Evolutionary conservation across 257 asterid species (phyloP).

Genomic region (Fraxinus cuspidata): DNA sequence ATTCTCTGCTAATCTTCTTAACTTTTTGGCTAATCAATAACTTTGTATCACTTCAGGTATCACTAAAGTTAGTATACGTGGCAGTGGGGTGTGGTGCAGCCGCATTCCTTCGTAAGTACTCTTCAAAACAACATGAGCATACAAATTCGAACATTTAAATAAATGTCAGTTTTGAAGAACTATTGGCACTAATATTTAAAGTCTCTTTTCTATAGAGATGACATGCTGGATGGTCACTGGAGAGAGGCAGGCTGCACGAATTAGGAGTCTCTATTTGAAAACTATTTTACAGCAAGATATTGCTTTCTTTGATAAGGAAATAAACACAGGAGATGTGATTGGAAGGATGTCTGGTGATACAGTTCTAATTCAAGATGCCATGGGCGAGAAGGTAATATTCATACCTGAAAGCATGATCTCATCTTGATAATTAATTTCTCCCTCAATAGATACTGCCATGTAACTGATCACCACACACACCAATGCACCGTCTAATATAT

Average conservation of each 20-base stretch:
- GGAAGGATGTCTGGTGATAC: slow-evolving; percentile 96
- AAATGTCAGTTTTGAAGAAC: background rate
- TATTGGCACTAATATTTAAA: background rate
- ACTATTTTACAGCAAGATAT: slow-evolving; percentile 77
- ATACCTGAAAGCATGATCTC: background rate
- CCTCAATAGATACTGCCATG: background rate
- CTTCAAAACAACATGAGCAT: background rate
- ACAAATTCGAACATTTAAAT: background rate
- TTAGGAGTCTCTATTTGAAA: slow-evolving; percentile 64
- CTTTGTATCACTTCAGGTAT: slow-evolving; percentile 35
- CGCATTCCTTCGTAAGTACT: slow-evolving; percentile 71
- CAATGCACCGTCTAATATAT: background rate
- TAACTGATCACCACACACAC: background rate
- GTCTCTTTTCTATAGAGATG: slow-evolving; percentile 51
- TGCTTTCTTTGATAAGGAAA: slow-evolving; percentile 79
- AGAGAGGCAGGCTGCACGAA: slow-evolving; percentile 84
- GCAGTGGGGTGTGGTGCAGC: slow-evolving; percentile 70
- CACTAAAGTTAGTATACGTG: slow-evolving; percentile 67
- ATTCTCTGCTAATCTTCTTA: background rate
- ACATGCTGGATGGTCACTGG: slow-evolving; percentile 93
- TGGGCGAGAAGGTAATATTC: slow-evolving; percentile 75
- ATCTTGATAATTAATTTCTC: background rate
- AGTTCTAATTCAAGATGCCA: slow-evolving; percentile 88
- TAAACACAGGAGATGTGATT: slow-evolving; percentile 78
- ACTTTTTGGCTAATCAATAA: background rate